A percentile compares a stretch with the other conserved stretches of the same genome.
Conservation (phyloP, 2,329 filamentous ascomycete species). For the Hypomyces rosellus region DNA sequence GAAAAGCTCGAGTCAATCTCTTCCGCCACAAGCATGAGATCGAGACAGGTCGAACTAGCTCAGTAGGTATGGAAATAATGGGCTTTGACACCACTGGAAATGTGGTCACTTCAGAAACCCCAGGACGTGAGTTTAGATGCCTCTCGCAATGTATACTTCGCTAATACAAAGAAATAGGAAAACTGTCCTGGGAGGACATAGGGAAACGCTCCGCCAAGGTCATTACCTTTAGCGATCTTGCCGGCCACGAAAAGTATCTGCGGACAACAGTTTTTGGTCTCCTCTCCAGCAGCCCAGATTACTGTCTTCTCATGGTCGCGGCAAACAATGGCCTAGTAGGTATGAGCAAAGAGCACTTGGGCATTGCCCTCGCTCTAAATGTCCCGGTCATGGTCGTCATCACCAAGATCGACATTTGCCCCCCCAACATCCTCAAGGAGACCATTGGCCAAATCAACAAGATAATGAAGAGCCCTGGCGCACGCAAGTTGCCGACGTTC, state of each 20-base stretch:
- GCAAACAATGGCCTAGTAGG: constrained; percentile 96
- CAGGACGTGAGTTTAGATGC: constrained; percentile 59
- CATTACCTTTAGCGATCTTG: constrained; percentile 91
- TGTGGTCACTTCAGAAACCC: constrained; percentile 72
- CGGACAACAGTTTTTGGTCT: constrained; percentile 95
- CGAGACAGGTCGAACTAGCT: constrained; percentile 89
- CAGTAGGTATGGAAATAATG: constrained; percentile 98
- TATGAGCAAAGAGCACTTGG: constrained; percentile 97
- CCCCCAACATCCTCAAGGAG: constrained; percentile 88
- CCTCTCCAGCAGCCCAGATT: constrained; percentile 90
- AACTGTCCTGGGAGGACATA: constrained; percentile 94
- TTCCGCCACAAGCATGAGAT: constrained; percentile 98
- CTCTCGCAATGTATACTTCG: neutral
- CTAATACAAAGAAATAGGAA: constrained; percentile 31
- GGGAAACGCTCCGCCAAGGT: constrained; percentile 93
- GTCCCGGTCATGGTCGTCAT: constrained; percentile 97
- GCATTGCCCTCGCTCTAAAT: constrained; percentile 88
- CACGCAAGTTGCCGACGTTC: constrained; percentile 91
- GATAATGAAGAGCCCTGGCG: constrained; percentile 89
- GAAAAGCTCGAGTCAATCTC: constrained; percentile 87
- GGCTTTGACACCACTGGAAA: constrained; percentile 86
- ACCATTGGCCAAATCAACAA: constrained; percentile 87
- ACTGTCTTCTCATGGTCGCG: constrained; percentile 96
- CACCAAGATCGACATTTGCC: constrained; percentile 98
- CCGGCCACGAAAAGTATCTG: constrained; percentile 91